Evolutionary conservation across 2,329 filamentous ascomycete genomes (phyloP), one percentile per base, ranked within the genome.

Genomic region (Colletotrichum truncatum): DNA sequence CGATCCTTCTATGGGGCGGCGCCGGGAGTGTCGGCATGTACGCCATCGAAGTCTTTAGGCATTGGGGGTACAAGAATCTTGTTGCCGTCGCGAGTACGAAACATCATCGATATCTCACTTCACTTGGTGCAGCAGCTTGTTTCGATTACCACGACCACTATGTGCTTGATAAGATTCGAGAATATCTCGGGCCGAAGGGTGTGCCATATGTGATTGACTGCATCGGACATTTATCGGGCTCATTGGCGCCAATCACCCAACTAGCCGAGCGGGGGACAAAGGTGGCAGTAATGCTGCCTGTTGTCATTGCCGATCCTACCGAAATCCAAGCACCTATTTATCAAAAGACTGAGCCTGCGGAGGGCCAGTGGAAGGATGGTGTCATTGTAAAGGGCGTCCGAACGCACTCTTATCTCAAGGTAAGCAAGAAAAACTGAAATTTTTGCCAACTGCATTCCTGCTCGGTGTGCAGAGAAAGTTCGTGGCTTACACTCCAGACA

Each of bases 221-320:
- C 72, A 87, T 89, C 59, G 84, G 84, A 2, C 84, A 81, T 3
- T 73, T 82, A 34, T 26, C 62, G 1, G 82, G 82, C 0, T 83
- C 82, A 6, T 68, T 89, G 6, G 69, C 70, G 30, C 85, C 83
- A 3, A 75, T 90, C 32, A 78, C 81, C 5, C 80, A 80, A 67
- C 76, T 91, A 23, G 86, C 84, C 0, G 74, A 80, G 63, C 72
- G 56, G 2, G 85, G 85, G 0, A 75, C 80, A 4, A 85, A 75
- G 23, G 85, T 90, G 0, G 88, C 87, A 0, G 75, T 89, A 14
- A 81, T 91, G 75, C 73, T 91, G 6, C 88, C 88, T 0, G 82
- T 90, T 14, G 86, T 90, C 61, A 68, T 88, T 45, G 80, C 75
- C 43, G 84, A 89, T 66, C 82, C 87, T 0, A 82, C 77, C 0